Percentiles rank a stretch among this genome's conserved stretches.
Conservation (phyloP, 768 basidiomycete species). For the Amyloporia xantha region DNA sequence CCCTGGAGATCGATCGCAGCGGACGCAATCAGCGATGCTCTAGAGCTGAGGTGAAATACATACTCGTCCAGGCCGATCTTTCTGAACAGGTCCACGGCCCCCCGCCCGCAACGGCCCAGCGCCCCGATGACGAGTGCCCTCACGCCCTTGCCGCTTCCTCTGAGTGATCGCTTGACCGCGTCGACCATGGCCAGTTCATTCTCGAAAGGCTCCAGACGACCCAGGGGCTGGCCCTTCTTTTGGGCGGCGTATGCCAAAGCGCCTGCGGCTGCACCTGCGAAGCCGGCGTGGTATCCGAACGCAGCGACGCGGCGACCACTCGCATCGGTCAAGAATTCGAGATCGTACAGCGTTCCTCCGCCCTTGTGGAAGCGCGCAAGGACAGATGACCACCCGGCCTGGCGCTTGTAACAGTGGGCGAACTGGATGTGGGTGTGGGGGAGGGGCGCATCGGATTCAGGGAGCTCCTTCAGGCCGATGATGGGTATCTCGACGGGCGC, state of each 20-base stretch:
- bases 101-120: conserved; percentile 88
- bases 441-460: conserved; percentile 72
- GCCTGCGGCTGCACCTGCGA: conserved; percentile 93
- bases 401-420: conserved; percentile 95
- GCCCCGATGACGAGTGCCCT: conserved; percentile 95
- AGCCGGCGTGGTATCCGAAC: conserved; percentile 97
- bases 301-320: conserved; percentile 89
- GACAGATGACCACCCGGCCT: conserved; percentile 86
- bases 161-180: conserved; percentile 59
- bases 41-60: conserved; percentile 25
- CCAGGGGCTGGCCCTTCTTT: conserved; percentile 52
- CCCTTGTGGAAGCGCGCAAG: conserved; percentile 83
- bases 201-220: conserved; percentile 67
- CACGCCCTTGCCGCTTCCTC: conserved; percentile 63
- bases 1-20: conserved; percentile 36
- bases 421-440: conserved; percentile 97
- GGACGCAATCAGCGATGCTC: neutral
- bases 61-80: conserved; percentile 95
- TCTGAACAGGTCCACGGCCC: conserved; percentile 91
- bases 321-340: conserved; percentile 89
- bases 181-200: conserved; percentile 83
- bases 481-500: conserved; percentile 75
- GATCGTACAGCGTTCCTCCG: conserved; percentile 82
- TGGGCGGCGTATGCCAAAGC: conserved; percentile 75
- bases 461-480: conserved; percentile 96